Base-by-base conservation (phyloP, 371 early-diverging fungal species). In the Mucor mucedo region DNA sequence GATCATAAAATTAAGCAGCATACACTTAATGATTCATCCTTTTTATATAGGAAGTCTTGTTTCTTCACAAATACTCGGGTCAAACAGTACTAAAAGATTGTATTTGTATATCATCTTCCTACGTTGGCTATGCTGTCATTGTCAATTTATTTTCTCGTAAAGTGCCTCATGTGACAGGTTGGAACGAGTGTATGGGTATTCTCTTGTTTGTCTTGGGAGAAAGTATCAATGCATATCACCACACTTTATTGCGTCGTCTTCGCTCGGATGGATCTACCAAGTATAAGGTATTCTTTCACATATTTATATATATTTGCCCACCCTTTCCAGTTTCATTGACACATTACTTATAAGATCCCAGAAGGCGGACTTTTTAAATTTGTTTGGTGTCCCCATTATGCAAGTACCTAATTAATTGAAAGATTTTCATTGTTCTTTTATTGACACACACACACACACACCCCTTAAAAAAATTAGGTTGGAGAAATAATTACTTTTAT, bases 331-430 rank as follows among this genome's bases (percentile, higher is more conserved):
- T 21, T 21, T 21, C 21, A 21, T 21, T 21, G 21, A 21, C 21
- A 21, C 33, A 28, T 5, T 2, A 13, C 13, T 52, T 21, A 21
- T 21, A 21, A 79, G 75, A 68, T 78, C 14, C 79, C 79, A 2
- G 10, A 56, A 9, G 54, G 47, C 2, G 80, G 72, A 2, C 52
- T 80, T 3, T 80, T 80, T 55, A 14, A 55, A 2, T 73, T 62
- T 53, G 28, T 70, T 5, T 80, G 80, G 80, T 80, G 80, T 53
- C 80, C 80, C 21, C 80, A 80, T 53, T 80, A 80, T 67, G 80
- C 75, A 70, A 70, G 74, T 60, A 5, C 21, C 21, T 21, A 21
- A 21, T 21, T 21, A 21, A 21, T 21, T 21, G 21, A 21, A 21
- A 21, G 21, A 21, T 21, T n/a, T 48, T 21, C 29, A 52, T 52